Conservation (phyloP, 2,329 filamentous ascomycete species). For the Aspergillus neotritici region DNA sequence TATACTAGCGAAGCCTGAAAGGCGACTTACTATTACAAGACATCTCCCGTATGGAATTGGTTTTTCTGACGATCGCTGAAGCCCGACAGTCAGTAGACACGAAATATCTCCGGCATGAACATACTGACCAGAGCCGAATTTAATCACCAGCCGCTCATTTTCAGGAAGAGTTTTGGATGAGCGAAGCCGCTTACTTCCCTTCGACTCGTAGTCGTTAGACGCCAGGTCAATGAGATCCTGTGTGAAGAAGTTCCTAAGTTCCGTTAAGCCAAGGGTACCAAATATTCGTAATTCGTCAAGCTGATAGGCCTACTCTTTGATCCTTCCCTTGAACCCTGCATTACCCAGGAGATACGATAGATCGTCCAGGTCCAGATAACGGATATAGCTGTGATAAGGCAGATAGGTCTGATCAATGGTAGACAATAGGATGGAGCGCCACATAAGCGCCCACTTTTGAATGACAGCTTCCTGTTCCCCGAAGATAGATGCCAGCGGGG, state of each 20-base stretch:
- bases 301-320: slow-evolving; percentile 48
- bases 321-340: slow-evolving; percentile 52
- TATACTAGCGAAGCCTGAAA: not conserved
- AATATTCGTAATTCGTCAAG: not conserved
- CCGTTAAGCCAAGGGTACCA: slow-evolving; percentile 3
- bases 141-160: slow-evolving; percentile 40
- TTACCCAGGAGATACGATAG: slow-evolving; percentile 56
- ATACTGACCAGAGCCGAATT: slow-evolving; percentile 44
- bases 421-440: slow-evolving; percentile 64
- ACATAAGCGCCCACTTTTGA: slow-evolving; percentile 58
- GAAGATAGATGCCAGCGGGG: slow-evolving; percentile 20
- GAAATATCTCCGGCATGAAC: too few species aligned
- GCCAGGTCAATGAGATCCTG: slow-evolving; percentile 34
- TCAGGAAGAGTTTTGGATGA: slow-evolving; percentile 15
- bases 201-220: slow-evolving; percentile 13
- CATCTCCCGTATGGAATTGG: slow-evolving; percentile 54
- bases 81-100: slow-evolving; percentile 4
- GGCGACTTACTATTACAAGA: slow-evolving; percentile 45
- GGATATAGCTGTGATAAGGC: slow-evolving; percentile 65
- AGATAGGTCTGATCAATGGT: slow-evolving; percentile 57
- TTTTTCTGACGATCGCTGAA: slow-evolving; percentile 44
- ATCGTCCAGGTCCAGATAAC: slow-evolving; percentile 58
- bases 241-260: slow-evolving; percentile 47
- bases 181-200: slow-evolving; percentile 19
- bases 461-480: slow-evolving; percentile 45